phyloP scores from a whole-genome alignment of 805 yeast species.

The Starmera amethionina region DNA sequence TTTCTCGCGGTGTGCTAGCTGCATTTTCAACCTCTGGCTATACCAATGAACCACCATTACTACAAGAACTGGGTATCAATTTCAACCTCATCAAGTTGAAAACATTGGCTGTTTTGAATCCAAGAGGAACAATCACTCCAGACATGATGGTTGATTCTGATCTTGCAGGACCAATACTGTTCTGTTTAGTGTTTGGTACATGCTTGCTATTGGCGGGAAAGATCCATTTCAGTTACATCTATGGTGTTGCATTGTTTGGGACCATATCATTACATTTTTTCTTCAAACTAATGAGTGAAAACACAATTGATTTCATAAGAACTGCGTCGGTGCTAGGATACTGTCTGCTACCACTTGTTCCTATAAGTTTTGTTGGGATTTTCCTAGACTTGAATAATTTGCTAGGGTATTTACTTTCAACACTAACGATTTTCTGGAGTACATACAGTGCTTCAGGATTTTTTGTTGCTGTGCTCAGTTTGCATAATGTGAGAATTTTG shows the following conservation, averaged over 20 bases:
- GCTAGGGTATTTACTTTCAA: conserved; percentile 61
- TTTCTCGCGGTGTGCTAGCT: conserved; percentile 73
- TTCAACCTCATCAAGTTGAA: conserved; percentile 78
- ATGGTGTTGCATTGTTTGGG: conserved; percentile 92
- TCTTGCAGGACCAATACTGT: conserved; percentile 89
- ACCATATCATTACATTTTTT: conserved; percentile 74
- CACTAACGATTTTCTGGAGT: conserved; percentile 75
- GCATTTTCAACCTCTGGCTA: conserved; percentile 92
- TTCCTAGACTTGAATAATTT: conserved; percentile 56
- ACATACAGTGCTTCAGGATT: conserved; percentile 90
- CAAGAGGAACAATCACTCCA: conserved; percentile 50
- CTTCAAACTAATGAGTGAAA: conserved; percentile 77
- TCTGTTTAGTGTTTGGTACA: conserved; percentile 80
- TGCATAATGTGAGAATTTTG: conserved; percentile 77
- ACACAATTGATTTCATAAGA: conserved; percentile 42
- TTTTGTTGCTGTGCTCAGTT: conserved; percentile 73
- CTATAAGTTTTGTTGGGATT: conserved; percentile 60
- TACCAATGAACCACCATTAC: conserved; percentile 86
- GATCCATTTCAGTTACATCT: conserved; percentile 92
- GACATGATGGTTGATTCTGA: conserved; percentile 85
- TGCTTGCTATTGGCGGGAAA: conserved; percentile 80
- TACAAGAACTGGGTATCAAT: conserved; percentile 91
- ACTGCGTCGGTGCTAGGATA: conserved; percentile 92
- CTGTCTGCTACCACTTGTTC: conserved; percentile 83
- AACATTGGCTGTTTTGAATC: conserved; percentile 80